Conservation (phyloP, 257 asterid species). For the Penstemon eatonii region DNA sequence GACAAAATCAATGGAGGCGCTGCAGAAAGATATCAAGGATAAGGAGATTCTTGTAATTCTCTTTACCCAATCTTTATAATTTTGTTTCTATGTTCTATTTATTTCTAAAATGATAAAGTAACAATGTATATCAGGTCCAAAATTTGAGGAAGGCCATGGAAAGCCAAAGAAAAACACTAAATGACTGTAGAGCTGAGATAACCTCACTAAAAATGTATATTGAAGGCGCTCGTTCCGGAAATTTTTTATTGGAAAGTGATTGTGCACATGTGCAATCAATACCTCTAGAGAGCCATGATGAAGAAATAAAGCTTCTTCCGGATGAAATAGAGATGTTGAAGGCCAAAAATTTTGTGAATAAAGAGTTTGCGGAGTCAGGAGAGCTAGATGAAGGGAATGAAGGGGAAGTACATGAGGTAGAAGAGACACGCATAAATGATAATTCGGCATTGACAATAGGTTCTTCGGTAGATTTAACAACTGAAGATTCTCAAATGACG, state of each 20-base stretch:
- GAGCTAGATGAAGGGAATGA: conserved; percentile 41
- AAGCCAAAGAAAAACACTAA: conserved; percentile 70
- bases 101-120: conserved; percentile 13
- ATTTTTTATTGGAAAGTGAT: conserved; percentile 34
- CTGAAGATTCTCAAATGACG: conserved; percentile 38
- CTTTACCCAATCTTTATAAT: conserved; percentile 8
- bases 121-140: conserved; percentile 60
- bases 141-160: conserved; percentile 70
- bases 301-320: conserved; percentile 44
- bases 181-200: conserved; percentile 95
- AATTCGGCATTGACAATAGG: conserved; percentile 36
- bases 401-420: conserved; percentile 37
- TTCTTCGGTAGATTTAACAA: conserved; percentile 41
- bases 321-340: conserved; percentile 52
- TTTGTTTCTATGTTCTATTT: conserved; percentile 16
- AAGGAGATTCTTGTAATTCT: conserved; percentile 64
- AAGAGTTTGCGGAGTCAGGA: conserved; percentile 39
- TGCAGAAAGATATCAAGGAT: conserved; percentile 89
- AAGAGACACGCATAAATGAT: conserved; percentile 43
- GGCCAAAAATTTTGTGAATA: conserved; percentile 33
- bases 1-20: conserved; percentile 76
- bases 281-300: conserved; percentile 45
- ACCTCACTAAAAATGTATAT: conserved; percentile 85
- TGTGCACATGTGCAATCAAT: conserved; percentile 37
- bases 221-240: conserved; percentile 71